A percentile compares a stretch with the other conserved stretches of the same genome.
Conservation (phyloP, 2,329 filamentous ascomycete genomes). For the Nothomitra cinnamomea region DNA sequence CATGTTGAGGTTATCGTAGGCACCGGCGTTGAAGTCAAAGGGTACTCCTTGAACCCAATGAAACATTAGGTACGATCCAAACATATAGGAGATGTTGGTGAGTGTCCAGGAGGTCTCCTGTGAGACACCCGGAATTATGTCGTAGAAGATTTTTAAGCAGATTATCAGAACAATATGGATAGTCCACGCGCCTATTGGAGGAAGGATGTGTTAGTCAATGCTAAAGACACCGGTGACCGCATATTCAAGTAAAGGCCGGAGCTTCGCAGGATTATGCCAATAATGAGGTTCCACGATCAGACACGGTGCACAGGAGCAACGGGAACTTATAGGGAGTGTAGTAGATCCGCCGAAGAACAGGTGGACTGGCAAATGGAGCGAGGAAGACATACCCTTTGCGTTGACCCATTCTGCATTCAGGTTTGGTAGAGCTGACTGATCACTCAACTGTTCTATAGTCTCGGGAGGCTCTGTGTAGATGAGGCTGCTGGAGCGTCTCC, state of each 20-base stretch:
- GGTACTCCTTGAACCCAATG: constrained; percentile 95
- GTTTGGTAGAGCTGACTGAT: constrained; percentile 88
- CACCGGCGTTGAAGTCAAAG: constrained; percentile 96
- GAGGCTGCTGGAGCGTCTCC: constrained; percentile 93
- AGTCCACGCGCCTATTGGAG: constrained; percentile 69
- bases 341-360: neutral
- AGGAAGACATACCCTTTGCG: constrained; percentile 65
- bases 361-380: neutral
- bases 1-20: constrained; percentile 99
- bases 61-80: constrained; percentile 98
- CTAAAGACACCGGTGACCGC: constrained; percentile 6
- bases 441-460: constrained; percentile 92
- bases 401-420: constrained; percentile 98
- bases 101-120: constrained; percentile 98
- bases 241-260: neutral
- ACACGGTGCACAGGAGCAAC: too few species aligned
- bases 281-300: too few species aligned
- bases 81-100: constrained; percentile 98
- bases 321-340: too few species aligned
- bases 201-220: constrained; percentile 3
- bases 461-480: constrained; percentile 96
- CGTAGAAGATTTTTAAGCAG: constrained; percentile 87
- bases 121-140: constrained; percentile 87
- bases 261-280: neutral
- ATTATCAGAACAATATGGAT: constrained; percentile 91